Conservation (phyloP, 176 grass and related monocot genomes). For the Phyllostachys edulis region DNA sequence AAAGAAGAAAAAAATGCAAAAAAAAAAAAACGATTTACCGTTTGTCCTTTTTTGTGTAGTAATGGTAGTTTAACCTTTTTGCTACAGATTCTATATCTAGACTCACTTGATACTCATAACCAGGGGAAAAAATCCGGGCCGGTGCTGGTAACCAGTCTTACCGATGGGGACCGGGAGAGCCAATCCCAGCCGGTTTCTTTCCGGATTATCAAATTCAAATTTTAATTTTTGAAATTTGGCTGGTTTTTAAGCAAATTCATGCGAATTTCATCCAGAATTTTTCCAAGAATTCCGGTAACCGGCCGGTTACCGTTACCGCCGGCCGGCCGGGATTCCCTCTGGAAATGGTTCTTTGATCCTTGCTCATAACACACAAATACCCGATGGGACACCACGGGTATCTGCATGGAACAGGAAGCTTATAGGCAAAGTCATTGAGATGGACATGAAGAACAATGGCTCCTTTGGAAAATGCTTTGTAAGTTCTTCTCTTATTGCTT, state of each 20-base stretch:
- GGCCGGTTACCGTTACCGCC: too few relatives aligned
- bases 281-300: too few relatives aligned
- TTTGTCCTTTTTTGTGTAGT: neutral
- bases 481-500: neutral
- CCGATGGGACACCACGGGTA: neutral
- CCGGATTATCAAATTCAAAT: too few relatives aligned
- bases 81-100: constrained; percentile 9
- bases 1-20: neutral
- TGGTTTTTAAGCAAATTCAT: too few relatives aligned
- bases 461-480: constrained; percentile 22
- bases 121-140: too few relatives aligned
- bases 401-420: constrained; percentile 18
- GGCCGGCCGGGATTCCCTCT: too few relatives aligned
- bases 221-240: too few relatives aligned
- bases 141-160: too few relatives aligned
- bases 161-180: too few relatives aligned
- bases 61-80: neutral
- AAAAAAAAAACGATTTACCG: neutral
- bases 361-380: neutral
- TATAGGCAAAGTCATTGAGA: neutral
- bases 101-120: constrained; percentile 2
- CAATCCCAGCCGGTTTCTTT: too few relatives aligned
- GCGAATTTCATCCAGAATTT: too few relatives aligned
- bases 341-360: too few relatives aligned
- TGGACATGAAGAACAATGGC: constrained; percentile 2